Percentiles rank a stretch among this genome's conserved stretches.
These are phyloP conservation scores for Hyphodiscus hymeniophilus DNA, from an alignment of 495 filamentous ascomycete species.

Conservation along the genomic window DNA sequence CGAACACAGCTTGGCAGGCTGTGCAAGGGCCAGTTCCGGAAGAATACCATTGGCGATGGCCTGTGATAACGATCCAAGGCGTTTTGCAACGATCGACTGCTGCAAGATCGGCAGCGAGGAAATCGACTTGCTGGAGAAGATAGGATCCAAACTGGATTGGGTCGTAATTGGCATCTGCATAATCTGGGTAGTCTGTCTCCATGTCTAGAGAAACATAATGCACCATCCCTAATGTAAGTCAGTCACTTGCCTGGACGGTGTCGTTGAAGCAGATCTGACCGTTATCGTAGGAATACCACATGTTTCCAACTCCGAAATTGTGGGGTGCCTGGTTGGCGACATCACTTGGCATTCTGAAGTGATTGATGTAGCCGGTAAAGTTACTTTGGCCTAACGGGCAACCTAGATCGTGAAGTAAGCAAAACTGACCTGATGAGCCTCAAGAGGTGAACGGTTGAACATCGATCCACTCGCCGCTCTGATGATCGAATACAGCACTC, in stretches of 20 bases:
- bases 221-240: constrained; percentile 41
- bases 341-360: constrained; percentile 38
- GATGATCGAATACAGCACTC: too few relatives aligned
- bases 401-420: too few relatives aligned
- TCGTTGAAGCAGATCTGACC: too few relatives aligned
- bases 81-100: constrained; percentile 40
- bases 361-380: constrained; percentile 44
- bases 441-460: too few relatives aligned
- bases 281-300: constrained; percentile 51
- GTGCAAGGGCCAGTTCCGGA: constrained; percentile 25
- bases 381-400: constrained; percentile 35
- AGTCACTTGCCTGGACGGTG: too few relatives aligned
- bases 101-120: constrained; percentile 38
- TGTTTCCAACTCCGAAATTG: constrained; percentile 37
- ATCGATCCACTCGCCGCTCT: too few relatives aligned
- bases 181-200: constrained; percentile 41
- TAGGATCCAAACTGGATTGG: too few relatives aligned
- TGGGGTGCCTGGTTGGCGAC: too few relatives aligned
- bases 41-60: constrained; percentile 32
- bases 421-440: too few relatives aligned
- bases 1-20: constrained; percentile 39
- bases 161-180: constrained; percentile 23
- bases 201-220: constrained; percentile 43
- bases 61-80: constrained; percentile 46
- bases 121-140: constrained; percentile 34